These are phyloP conservation scores for Annulohypoxylon moriforme DNA, from an alignment of 495 filamentous ascomycete genomes.

Conservation along the genomic window DNA sequence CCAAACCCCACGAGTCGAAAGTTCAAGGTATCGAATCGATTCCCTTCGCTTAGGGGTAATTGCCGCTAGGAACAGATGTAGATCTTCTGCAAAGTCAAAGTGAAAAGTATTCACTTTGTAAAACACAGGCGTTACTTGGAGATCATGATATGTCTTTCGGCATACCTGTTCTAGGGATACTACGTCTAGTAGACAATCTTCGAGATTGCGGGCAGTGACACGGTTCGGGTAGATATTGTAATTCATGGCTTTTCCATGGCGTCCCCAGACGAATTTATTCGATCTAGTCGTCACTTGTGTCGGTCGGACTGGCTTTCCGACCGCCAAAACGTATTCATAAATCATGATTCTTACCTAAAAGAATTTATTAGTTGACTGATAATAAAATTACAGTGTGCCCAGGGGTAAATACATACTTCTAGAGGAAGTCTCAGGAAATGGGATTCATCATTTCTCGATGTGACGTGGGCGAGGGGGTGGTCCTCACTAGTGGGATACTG, in stretches of 20 bases:
- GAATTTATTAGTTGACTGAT: not conserved
- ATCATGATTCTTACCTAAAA: slow-evolving; percentile 6
- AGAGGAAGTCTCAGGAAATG: not conserved
- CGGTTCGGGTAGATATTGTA: not conserved
- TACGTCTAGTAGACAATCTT: not conserved
- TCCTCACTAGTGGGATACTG: not conserved
- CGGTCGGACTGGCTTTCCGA: not conserved
- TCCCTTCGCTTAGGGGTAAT: slow-evolving; percentile 4
- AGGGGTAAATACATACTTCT: not conserved
- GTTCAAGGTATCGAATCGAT: not conserved
- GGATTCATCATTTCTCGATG: not conserved
- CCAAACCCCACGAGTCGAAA: not conserved
- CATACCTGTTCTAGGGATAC: not conserved
- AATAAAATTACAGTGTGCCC: not conserved
- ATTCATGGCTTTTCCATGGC: not conserved
- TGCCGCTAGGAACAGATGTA: not conserved
- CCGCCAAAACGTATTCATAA: slow-evolving; percentile 10
- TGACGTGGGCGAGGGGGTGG: not conserved
- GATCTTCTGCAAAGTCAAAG: not conserved
- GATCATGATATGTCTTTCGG: not conserved
- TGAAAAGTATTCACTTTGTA: slow-evolving; percentile 8
- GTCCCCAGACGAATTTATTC: slow-evolving; percentile 4
- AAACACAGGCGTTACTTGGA: not conserved
- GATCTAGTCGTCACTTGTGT: not conserved
- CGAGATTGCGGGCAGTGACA: not conserved